phyloP scores from a whole-genome alignment of 495 filamentous ascomycete genomes.

The Trichoderma asperelloides region DNA sequence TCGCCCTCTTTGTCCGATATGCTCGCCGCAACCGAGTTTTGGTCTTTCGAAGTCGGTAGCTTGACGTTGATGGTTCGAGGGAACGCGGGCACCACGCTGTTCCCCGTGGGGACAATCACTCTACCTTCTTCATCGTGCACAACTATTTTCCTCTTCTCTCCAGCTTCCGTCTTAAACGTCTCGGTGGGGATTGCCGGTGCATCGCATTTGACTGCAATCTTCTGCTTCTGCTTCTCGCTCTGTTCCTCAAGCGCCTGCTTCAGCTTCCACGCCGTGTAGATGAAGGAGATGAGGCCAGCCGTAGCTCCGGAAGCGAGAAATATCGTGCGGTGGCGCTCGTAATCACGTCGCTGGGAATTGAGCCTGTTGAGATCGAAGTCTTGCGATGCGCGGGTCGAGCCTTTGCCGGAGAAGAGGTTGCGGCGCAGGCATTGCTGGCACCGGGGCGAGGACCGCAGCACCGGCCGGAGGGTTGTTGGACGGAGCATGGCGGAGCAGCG shows the following conservation, averaged over 20 bases:
- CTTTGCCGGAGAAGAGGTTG: conserved; percentile 25
- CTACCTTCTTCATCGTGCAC: conserved; percentile 46
- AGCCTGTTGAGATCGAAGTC: conserved; percentile 37
- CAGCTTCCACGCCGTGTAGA: conserved; percentile 35
- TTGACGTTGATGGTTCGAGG: conserved; percentile 51
- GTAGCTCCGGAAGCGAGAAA: conserved; percentile 40
- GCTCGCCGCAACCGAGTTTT: conserved; percentile 9
- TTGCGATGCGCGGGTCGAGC: conserved; percentile 27
- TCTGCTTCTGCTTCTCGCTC: conserved; percentile 10
- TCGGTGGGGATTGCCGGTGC: conserved; percentile 33
- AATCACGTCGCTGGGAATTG: conserved; percentile 27
- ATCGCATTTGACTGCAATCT: conserved; percentile 31
- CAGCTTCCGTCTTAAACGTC: conserved; percentile 31
- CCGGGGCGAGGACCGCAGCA: conserved; percentile 14
- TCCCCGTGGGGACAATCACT: conserved; percentile 72
- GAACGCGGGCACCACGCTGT: conserved; percentile 71
- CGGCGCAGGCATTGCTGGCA: conserved; percentile 18
- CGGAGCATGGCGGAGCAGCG: conserved; percentile 18
- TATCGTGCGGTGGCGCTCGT: conserved; percentile 35
- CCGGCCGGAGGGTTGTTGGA: conserved; percentile 16
- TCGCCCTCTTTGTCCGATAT: conserved; percentile 27
- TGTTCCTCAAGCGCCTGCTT: conserved; percentile 20
- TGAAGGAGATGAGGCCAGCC: conserved; percentile 39
- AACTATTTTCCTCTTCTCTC: conserved; percentile 45
- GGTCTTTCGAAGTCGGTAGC: conserved; percentile 17